Conservation (phyloP, 1,139 yeast species). For the Yamadazyma mexicana region DNA sequence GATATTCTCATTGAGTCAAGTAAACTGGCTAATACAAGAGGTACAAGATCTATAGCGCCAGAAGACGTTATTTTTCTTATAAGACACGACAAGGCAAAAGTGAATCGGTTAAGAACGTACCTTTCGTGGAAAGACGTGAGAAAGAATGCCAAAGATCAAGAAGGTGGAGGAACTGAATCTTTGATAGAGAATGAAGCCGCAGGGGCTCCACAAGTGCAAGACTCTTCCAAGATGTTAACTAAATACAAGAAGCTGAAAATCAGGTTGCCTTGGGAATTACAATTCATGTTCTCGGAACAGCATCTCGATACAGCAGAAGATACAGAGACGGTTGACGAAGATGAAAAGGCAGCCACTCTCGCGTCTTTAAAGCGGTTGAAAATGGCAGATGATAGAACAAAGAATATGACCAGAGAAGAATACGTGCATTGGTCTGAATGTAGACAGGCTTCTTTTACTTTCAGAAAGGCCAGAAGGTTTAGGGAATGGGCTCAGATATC, state of each 20-base stretch:
- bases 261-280: conserved; percentile 92
- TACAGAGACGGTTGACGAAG: conserved; percentile 80
- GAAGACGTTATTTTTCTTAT: conserved; percentile 93
- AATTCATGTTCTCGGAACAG: conserved; percentile 90
- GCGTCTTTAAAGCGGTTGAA: conserved; percentile 86
- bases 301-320: conserved; percentile 82
- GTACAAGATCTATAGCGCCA: conserved; percentile 82
- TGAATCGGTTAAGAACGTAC: conserved; percentile 84
- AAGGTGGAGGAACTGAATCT: conserved; percentile 72
- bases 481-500: conserved; percentile 95
- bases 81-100: conserved; percentile 93
- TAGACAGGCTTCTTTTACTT: conserved; percentile 95
- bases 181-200: conserved; percentile 42
- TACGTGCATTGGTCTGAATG: conserved; percentile 99
- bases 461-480: conserved; percentile 86
- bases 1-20: conserved; percentile 83
- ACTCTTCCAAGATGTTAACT: conserved; percentile 54
- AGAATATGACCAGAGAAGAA: conserved; percentile 92
- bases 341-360: conserved; percentile 83
- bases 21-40: conserved; percentile 74
- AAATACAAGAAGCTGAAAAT: conserved; percentile 78
- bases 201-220: conserved; percentile 37
- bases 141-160: conserved; percentile 95
- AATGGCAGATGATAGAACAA: conserved; percentile 92
- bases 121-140: conserved; percentile 97